Conservation (phyloP, 306 rosid genomes). For the Dicorynia guianensis region DNA sequence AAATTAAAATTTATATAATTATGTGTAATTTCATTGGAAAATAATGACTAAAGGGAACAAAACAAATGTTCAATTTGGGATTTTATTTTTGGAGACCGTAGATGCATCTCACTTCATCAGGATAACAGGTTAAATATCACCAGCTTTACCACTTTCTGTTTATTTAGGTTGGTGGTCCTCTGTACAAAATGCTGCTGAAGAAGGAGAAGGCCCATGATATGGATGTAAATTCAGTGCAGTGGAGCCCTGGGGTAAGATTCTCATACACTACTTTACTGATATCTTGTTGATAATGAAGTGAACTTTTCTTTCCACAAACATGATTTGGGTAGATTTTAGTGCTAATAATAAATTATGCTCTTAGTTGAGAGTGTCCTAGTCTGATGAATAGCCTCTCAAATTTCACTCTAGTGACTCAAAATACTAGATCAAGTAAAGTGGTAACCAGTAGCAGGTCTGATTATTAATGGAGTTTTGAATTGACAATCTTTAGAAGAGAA, state of each 20-base stretch:
- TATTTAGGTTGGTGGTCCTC: constrained; percentile 60
- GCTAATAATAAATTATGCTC: not conserved
- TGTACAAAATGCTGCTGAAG: constrained; percentile 62
- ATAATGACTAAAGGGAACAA: not conserved
- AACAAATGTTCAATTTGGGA: not conserved
- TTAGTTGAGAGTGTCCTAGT: not conserved
- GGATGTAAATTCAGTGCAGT: constrained; percentile 77
- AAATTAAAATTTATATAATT: constrained; percentile 39
- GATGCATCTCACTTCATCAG: not conserved
- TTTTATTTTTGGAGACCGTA: not conserved
- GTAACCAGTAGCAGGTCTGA: not conserved
- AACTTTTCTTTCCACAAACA: not conserved
- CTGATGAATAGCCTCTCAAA: not conserved
- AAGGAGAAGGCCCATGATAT: constrained; percentile 68
- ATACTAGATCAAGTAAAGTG: not conserved
- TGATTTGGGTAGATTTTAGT: not conserved
- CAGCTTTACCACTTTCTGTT: not conserved
- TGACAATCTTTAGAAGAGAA: not conserved
- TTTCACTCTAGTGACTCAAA: not conserved
- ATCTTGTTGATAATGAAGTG: not conserved
- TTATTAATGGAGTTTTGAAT: not conserved
- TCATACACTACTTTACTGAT: not conserved
- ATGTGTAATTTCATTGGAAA: constrained; percentile 16
- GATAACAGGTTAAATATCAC: constrained; percentile 6
- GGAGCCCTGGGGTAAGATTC: constrained; percentile 79